Evolutionary conservation across 768 basidiomycete genomes (phyloP), one percentile per base, ranked within the genome.

Genomic region (Amanita phalloides): DNA sequence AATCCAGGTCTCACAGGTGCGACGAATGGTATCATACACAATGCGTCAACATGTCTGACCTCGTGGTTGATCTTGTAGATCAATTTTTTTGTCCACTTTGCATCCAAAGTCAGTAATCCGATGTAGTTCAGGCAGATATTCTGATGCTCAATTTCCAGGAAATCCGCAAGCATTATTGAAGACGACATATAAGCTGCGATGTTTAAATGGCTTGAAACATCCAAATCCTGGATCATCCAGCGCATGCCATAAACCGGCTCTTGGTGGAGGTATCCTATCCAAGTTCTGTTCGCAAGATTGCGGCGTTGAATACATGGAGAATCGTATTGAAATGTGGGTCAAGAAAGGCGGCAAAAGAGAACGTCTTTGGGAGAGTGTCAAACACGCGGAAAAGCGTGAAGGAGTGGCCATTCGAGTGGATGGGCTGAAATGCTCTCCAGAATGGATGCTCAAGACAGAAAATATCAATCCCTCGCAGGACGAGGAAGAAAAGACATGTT

Each of bases 11-110:
- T 20, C 53, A 14, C 52, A 92, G 91, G 26, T 95, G 92, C 65
- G 92, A 94, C 60, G 88, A 93, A 55, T 96, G 92, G 92, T 95
- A 90, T 64, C 92, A 96, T 62, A 86, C 87, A 0, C 75, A 80
- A 45, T 96, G 92, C 58, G 82, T 94, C 25, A 70, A 78, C 38
- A 86, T 94, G 76, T 78, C 81, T 23, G 90, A 94, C 54, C 70
- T 81, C 6, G 81, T 85, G 57, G 79, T 91, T 33, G 89, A 93
- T 58, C 79, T 96, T 13, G 86, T 96, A 32, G 93, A 95, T 69
- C 86, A 88, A 64, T 95, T 95, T 66, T 81, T 91, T 48, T 96
- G 92, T 65, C 90, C 91, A 1, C 70, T 73, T 3, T 95, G 92
- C 62, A 69, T 84, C 20, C 71, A 76, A 51, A 81, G 92, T 94